phyloP scores from a whole-genome alignment of 805 yeast genomes.

The Candida krabiensis region DNA sequence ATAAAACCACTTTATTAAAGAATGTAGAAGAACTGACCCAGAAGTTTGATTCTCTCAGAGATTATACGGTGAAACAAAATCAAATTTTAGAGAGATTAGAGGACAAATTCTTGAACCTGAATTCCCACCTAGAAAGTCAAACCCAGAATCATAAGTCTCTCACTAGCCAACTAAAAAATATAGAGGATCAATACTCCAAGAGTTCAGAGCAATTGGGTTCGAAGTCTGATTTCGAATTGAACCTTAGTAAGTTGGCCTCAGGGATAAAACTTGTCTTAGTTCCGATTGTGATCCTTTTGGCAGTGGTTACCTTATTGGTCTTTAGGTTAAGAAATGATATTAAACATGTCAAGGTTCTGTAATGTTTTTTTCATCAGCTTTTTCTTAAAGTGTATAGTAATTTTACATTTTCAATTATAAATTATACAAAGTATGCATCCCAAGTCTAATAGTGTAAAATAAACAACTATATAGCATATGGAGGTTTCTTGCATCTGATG shows the following conservation, averaged over 20 bases:
- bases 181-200: slow-evolving; percentile 15
- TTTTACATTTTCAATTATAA: too few species aligned
- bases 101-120: slow-evolving; percentile 14
- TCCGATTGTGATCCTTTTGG: slow-evolving; percentile 40
- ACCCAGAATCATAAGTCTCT: slow-evolving; percentile 18
- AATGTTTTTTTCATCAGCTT: slow-evolving; percentile 7
- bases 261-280: slow-evolving; percentile 29
- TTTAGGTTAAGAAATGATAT: slow-evolving; percentile 61
- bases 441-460: too few species aligned
- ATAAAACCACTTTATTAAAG: slow-evolving; percentile 6
- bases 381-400: too few species aligned
- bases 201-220: slow-evolving; percentile 5
- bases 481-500: slow-evolving; percentile 44
- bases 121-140: slow-evolving; percentile 19
- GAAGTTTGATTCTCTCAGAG: slow-evolving; percentile 13
- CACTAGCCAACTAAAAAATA: slow-evolving; percentile 13
- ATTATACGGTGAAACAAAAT: slow-evolving; percentile 14
- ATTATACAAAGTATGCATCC: too few species aligned
- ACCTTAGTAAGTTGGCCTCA: slow-evolving; percentile 16
- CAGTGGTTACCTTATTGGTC: slow-evolving; percentile 45
- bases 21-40: slow-evolving; percentile 13
- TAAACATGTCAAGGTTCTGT: slow-evolving; percentile 59
- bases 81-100: slow-evolving; percentile 17
- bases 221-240: slow-evolving; percentile 19
- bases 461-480: slow-evolving; percentile 31